These are phyloP conservation scores for Oryza meridionalis DNA, from an alignment of 176 grass and related monocot genomes.

Conservation along the genomic window DNA sequence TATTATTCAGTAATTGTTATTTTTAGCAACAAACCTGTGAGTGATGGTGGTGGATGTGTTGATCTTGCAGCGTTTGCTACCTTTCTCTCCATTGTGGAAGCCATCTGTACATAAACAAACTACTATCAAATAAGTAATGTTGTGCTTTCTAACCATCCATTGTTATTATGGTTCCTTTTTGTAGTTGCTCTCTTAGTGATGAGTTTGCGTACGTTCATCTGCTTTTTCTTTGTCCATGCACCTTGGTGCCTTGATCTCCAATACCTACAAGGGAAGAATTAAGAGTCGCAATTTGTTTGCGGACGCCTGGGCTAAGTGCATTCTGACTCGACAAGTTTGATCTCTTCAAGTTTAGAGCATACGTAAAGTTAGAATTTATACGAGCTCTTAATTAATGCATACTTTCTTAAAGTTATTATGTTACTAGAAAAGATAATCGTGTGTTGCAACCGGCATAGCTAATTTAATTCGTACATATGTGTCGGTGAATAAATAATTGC, in stretches of 20 bases:
- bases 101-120: slow-evolving; percentile 44
- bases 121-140: slow-evolving; percentile 15
- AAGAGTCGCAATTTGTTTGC: no score
- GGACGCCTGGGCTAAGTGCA: no score
- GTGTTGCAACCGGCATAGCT: no score
- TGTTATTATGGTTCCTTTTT: background rate
- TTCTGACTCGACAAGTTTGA: no score
- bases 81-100: slow-evolving; percentile 21
- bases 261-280: no score
- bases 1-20: slow-evolving; percentile 35
- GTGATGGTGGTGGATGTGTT: slow-evolving; percentile 19
- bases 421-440: no score
- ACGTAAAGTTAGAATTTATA: background rate
- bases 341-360: no score
- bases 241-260: no score
- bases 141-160: background rate
- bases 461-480: no score
- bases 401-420: no score
- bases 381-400: no score
- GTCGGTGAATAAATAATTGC: no score
- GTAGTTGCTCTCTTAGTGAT: background rate
- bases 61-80: slow-evolving; percentile 17
- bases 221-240: background rate
- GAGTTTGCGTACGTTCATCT: background rate
- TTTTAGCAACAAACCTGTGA: slow-evolving; percentile 2